phyloP scores from a whole-genome alignment of 345 rosid genomes.

The Syzygium aqueum region DNA sequence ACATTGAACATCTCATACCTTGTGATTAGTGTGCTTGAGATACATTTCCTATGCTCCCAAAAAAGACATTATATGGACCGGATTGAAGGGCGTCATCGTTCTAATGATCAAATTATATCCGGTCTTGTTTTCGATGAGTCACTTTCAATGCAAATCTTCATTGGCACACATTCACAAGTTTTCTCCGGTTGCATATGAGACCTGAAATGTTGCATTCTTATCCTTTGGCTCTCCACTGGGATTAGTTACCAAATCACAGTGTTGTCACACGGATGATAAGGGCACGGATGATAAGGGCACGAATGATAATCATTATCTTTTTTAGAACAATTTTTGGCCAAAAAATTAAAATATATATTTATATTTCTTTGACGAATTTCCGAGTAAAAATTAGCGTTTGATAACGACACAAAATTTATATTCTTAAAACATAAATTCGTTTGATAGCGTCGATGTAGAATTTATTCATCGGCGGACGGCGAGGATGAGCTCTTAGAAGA shows the following conservation, averaged over 20 bases:
- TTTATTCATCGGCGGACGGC: no score
- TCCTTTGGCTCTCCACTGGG: background rate
- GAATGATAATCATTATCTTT: no score
- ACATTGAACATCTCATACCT: background rate
- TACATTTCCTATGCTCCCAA: background rate
- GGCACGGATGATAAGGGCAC: no score
- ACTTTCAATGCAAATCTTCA: background rate
- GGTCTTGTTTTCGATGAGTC: background rate
- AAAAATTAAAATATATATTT: no score
- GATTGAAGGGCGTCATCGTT: background rate
- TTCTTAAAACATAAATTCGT: no score
- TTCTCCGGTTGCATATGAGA: background rate
- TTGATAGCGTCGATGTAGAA: no score
- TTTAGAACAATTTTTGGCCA: no score
- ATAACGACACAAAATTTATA: no score
- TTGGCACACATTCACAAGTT: background rate
- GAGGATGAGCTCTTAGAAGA: no score
- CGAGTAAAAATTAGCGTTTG: no score
- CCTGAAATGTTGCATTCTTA: background rate
- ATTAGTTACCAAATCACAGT: background rate
- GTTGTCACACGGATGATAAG: background rate
- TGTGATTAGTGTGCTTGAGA: background rate
- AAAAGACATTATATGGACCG: background rate
- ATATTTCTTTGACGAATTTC: no score
- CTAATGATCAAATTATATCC: background rate